Evolutionary conservation across 2,329 filamentous ascomycete genomes (phyloP).

Genomic region (Clonostachys rhizophaga): DNA sequence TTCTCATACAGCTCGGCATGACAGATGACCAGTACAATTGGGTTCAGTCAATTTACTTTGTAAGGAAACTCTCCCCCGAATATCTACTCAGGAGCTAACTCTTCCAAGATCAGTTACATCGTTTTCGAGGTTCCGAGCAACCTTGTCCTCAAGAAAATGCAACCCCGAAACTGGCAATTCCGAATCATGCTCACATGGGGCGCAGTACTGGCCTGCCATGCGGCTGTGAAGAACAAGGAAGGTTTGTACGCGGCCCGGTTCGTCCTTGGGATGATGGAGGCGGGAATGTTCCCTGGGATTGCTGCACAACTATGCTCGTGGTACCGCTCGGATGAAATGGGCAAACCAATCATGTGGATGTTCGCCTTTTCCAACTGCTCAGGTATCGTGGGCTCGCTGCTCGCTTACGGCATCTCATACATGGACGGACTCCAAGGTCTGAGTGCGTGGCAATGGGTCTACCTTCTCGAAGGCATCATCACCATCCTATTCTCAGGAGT

Average conservation of each 20-base stretch:
- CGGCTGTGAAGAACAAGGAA: constrained; percentile 61
- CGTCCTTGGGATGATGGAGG: constrained; percentile 64
- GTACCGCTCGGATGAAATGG: constrained; percentile 70
- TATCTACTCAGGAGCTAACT: neutral
- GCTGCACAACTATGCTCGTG: constrained; percentile 72
- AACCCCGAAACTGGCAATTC: constrained; percentile 57
- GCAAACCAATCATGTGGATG: constrained; percentile 67
- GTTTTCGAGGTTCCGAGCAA: constrained; percentile 62
- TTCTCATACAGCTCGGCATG: neutral
- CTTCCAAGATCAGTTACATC: constrained; percentile 28
- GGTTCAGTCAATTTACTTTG: neutral
- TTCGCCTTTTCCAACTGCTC: constrained; percentile 68
- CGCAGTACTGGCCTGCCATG: constrained; percentile 62
- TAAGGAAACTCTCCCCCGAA: neutral
- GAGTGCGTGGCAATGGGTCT: constrained; percentile 68
- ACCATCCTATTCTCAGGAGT: constrained; percentile 28
- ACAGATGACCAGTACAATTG: neutral
- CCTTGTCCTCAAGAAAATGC: constrained; percentile 58
- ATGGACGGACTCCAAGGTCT: constrained; percentile 64
- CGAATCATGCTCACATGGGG: constrained; percentile 64
- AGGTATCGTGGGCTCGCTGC: constrained; percentile 66
- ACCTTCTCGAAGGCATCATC: constrained; percentile 48
- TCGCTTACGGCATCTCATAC: constrained; percentile 70
- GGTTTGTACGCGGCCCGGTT: constrained; percentile 64
- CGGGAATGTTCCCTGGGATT: constrained; percentile 65